A percentile compares a stretch with the other conserved stretches of the same genome.
Evolutionary conservation across 352 stramenopile species (phyloP).

Genomic region (Paralagenidium karlingii): DNA sequence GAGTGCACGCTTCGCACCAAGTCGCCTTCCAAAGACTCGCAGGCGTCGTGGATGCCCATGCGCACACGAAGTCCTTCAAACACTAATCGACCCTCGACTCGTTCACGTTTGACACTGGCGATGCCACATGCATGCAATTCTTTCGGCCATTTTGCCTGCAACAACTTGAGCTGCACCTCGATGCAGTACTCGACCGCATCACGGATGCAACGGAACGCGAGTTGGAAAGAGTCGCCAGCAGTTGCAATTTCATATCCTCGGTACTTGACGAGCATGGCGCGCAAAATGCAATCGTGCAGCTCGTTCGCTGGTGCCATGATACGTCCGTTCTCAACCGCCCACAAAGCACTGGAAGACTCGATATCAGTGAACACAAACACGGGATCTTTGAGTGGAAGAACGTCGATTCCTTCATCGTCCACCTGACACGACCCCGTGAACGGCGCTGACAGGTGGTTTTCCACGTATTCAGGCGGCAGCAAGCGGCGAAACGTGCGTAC

Average conservation of each 20-base stretch:
- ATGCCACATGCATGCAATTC: conserved; percentile 22
- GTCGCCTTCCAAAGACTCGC: conserved; percentile 18
- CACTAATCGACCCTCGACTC: conserved; percentile 26
- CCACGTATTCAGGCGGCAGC: conserved; percentile 28
- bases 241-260: conserved; percentile 46
- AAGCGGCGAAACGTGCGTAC: conserved; percentile 18
- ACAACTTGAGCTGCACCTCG: conserved; percentile 29
- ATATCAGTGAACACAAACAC: conserved; percentile 62
- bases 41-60: conserved; percentile 39
- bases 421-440: conserved; percentile 25
- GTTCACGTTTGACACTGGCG: no score
- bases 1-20: conserved; percentile 28
- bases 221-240: conserved; percentile 35
- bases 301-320: conserved; percentile 36
- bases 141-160: conserved; percentile 23
- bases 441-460: no score
- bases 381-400: conserved; percentile 20
- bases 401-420: conserved; percentile 8
- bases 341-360: conserved; percentile 38
- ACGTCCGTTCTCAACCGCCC: conserved; percentile 15
- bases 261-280: conserved; percentile 16
- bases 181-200: conserved; percentile 42
- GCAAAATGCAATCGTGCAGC: conserved; percentile 42
- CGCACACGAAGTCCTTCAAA: conserved; percentile 35
- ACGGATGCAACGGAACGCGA: conserved; percentile 36